Conservation (phyloP, 1,139 yeast genomes). For the Geotrichum citri-aurantii region DNA sequence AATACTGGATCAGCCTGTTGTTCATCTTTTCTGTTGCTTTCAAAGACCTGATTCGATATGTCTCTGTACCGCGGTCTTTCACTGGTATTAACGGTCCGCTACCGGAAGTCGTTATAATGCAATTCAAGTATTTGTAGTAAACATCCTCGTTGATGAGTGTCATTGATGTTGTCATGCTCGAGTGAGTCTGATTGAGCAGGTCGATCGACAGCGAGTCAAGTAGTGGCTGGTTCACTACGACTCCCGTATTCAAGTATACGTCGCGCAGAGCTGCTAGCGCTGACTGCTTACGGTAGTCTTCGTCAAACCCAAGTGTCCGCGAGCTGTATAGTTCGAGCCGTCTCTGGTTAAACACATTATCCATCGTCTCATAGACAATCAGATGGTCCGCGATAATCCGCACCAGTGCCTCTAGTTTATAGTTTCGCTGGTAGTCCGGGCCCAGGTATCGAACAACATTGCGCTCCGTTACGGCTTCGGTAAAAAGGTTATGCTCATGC, state of each 20-base stretch:
- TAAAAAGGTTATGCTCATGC: background rate
- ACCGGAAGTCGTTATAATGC: background rate
- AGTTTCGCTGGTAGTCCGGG: constrained; percentile 22
- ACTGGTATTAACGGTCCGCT: background rate
- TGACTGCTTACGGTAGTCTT: background rate
- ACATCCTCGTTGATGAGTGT: constrained; percentile 3
- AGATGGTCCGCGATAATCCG: constrained; percentile 30
- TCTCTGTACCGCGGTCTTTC: background rate
- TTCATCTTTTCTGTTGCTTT: constrained; percentile 2
- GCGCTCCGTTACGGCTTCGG: constrained; percentile 8
- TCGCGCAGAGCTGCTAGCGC: background rate
- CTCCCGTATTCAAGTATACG: background rate
- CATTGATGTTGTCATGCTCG: background rate
- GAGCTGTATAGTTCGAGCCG: constrained; percentile 12
- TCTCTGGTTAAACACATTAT: constrained; percentile 15
- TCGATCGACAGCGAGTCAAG: constrained; percentile 8
- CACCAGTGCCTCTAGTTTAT: constrained; percentile 28
- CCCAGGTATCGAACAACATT: constrained; percentile 25
- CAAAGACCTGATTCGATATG: background rate
- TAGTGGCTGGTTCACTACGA: constrained; percentile 4
- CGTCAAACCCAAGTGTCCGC: background rate
- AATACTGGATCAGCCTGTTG: background rate
- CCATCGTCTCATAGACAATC: constrained; percentile 27
- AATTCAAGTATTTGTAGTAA: background rate
- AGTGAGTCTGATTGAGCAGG: constrained; percentile 11